Percentiles rank a stretch among this genome's conserved stretches.
These are phyloP conservation scores for Trichoderma koningiopsis DNA, from an alignment of 2,329 filamentous ascomycete species.

Conservation along the genomic window DNA sequence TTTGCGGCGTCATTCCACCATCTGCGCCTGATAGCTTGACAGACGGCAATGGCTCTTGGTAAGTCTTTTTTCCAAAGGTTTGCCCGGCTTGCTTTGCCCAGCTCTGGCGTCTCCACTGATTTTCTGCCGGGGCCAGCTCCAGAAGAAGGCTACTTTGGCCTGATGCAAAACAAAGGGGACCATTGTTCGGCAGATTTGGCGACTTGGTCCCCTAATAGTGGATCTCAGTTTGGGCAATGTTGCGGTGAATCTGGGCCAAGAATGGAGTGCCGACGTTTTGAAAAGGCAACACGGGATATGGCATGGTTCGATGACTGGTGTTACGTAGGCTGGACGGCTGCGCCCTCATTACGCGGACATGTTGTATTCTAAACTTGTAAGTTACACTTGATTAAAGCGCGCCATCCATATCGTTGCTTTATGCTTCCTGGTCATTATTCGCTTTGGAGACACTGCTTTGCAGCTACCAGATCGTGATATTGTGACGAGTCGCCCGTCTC, in stretches of 20 bases:
- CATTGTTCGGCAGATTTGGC: conserved; percentile 3
- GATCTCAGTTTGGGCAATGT: conserved; percentile 6
- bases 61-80: conserved; percentile 3
- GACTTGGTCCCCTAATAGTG: conserved; percentile 21
- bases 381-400: not conserved
- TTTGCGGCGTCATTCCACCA: not conserved
- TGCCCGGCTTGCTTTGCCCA: conserved; percentile 1
- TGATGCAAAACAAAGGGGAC: conserved; percentile 9
- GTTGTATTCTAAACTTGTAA: not conserved
- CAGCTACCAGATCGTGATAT: not conserved
- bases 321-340: not conserved
- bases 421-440: not conserved
- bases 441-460: not conserved
- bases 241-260: conserved; percentile 15
- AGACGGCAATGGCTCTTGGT: not conserved
- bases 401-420: not conserved
- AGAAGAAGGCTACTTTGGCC: not conserved
- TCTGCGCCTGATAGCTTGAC: not conserved
- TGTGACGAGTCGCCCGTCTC: not conserved
- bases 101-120: conserved; percentile 14
- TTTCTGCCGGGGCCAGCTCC: not conserved
- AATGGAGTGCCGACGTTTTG: not conserved
- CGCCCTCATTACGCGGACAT: not conserved
- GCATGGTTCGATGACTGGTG: not conserved
- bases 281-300: not conserved